A percentile compares a stretch with the other conserved stretches of the same genome.
Evolutionary conservation across 495 filamentous ascomycete genomes (phyloP).

Genomic region (Xylaria grammica): DNA sequence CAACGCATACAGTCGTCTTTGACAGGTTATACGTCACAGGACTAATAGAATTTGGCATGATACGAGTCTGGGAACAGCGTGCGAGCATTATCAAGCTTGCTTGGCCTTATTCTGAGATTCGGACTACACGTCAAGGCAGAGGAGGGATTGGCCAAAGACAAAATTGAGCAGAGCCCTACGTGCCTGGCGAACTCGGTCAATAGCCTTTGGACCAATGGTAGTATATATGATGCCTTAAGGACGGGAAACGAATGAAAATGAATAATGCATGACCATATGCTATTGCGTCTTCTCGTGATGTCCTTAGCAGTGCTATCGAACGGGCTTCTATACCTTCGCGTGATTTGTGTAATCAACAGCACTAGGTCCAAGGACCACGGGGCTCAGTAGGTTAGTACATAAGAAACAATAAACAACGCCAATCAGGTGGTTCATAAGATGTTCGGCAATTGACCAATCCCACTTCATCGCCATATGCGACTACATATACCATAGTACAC

Average conservation of each 20-base stretch:
- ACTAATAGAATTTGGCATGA: slow-evolving; percentile 16
- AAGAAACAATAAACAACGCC: neutral
- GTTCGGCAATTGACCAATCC: slow-evolving; percentile 19
- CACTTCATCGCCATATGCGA: neutral
- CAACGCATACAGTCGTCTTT: slow-evolving; percentile 12
- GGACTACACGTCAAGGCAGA: slow-evolving; percentile 14
- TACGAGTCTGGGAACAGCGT: slow-evolving; percentile 16
- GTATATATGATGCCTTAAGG: slow-evolving; percentile 21
- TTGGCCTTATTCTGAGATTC: slow-evolving; percentile 15
- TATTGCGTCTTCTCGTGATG: neutral
- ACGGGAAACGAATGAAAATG: slow-evolving; percentile 23
- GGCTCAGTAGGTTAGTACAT: too few relatives aligned
- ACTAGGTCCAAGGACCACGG: neutral
- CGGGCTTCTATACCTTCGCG: neutral
- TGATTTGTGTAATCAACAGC: neutral
- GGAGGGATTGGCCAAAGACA: slow-evolving; percentile 15
- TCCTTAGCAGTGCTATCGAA: neutral
- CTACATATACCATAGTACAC: neutral
- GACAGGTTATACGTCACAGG: slow-evolving; percentile 10
- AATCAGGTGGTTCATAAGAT: neutral
- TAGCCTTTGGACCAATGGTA: slow-evolving; percentile 15
- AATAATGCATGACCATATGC: slow-evolving; percentile 16
- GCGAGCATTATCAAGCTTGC: slow-evolving; percentile 15
- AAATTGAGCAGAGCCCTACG: slow-evolving; percentile 6
- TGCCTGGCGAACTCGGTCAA: slow-evolving; percentile 13